Base-by-base conservation (phyloP, 2,329 filamentous ascomycete genomes). In the Aspergillus costaricaensis region DNA sequence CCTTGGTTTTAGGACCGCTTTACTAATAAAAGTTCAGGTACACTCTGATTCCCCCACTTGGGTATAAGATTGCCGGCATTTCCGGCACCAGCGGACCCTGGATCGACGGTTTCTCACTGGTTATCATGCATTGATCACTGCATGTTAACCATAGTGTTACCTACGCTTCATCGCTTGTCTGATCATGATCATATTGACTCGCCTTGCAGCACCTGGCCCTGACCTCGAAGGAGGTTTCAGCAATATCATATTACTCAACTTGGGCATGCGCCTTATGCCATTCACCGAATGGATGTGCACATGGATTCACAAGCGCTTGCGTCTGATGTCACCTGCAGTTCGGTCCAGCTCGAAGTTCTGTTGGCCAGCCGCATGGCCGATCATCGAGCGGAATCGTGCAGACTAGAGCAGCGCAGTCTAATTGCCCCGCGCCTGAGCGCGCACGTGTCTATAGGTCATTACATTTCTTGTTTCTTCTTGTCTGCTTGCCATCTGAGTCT, bases 21-120 rank as follows among this genome's bases (percentile, higher is more conserved):
- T 15, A 15, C 63, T 68, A 53, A 69, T 58, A 10, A 21, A 23
- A 23, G 17, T 23, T 17, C 58, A 97, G 94, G 64, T 89, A 93
- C 75, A 95, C 88, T 36, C 82, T 99, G 62, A 91, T 98, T 67
- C 92, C 94, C 55, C 95, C 95, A 10, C 84, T 90, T 67, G 94
- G 94, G 52, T 97, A 95, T 78, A 91, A 84, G 66, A 89, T 98
- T 71, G 93, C 91, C 62, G 95, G 95, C 61, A 84, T 98, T 64
- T 90, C 91, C 10, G 95, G 95, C 59, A 91, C 90, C 55, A 91
- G 88, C 70, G 92, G 84, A 39, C 74, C 85, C 52, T 96, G 91
- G 91, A 80, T 97, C 21, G 92, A 96, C 74, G 90, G 91, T 4
- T 91, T 97, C 74, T 89, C 91, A 8, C 82, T 96, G 59, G 87